phyloP scores from a whole-genome alignment of 345 rosid species.

The Eutrema yunnanense region DNA sequence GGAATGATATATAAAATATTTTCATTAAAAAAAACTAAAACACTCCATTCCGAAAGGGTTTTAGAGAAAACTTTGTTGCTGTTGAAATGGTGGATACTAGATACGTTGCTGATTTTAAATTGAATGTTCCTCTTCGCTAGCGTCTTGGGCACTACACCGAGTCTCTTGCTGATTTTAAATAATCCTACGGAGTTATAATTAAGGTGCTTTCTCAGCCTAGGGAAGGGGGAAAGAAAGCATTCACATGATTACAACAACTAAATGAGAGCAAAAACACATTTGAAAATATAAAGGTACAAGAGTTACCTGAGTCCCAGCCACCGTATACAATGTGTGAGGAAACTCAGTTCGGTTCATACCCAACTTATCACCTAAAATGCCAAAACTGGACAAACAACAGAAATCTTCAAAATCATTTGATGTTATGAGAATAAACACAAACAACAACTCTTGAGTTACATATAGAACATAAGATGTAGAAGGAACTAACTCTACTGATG shows the following conservation, averaged over 20 bases:
- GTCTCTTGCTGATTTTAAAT: constrained; percentile 72
- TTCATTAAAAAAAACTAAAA: no score
- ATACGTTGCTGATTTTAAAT: no score
- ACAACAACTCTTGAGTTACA: no score
- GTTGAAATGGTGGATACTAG: no score
- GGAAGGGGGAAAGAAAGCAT: background rate
- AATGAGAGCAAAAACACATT: background rate
- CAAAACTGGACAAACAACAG: constrained; percentile 54
- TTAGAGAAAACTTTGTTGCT: no score
- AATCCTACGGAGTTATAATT: constrained; percentile 78
- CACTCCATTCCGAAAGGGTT: no score
- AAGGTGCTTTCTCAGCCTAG: constrained; percentile 78
- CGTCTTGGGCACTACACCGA: constrained; percentile 55
- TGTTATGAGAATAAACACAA: no score
- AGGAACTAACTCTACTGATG: no score
- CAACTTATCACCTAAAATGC: constrained; percentile 64
- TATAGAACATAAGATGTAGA: no score
- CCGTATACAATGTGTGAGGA: constrained; percentile 76
- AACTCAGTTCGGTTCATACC: constrained; percentile 84
- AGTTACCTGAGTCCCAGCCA: constrained; percentile 88
- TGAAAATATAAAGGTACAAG: background rate
- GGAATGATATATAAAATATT: no score
- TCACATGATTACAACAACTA: background rate
- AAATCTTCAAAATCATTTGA: background rate
- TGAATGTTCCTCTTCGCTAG: background rate